Evolutionary conservation across 1,139 yeast species (phyloP).

Genomic region (Debaryomyces psychrophilus): DNA sequence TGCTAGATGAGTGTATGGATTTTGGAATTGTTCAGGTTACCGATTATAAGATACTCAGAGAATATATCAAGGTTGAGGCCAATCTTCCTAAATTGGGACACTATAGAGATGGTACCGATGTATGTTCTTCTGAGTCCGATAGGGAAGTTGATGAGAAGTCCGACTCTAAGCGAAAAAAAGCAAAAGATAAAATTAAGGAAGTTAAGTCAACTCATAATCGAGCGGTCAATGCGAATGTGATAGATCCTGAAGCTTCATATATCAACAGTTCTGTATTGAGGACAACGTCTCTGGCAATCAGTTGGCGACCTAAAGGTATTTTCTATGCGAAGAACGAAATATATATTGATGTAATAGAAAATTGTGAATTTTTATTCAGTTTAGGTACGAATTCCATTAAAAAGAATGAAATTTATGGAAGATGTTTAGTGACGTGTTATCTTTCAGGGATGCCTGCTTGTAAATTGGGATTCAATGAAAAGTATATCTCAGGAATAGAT

Average conservation of each 20-base stretch:
- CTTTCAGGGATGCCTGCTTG: constrained; percentile 53
- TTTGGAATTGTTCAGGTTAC: constrained; percentile 48
- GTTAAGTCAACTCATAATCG: constrained; percentile 46
- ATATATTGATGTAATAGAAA: constrained; percentile 46
- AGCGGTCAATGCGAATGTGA: constrained; percentile 38
- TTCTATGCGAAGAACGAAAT: constrained; percentile 52
- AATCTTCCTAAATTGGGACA: constrained; percentile 29
- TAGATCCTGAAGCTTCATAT: constrained; percentile 28
- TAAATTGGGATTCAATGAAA: constrained; percentile 47
- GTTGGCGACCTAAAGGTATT: constrained; percentile 54
- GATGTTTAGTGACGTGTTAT: constrained; percentile 43
- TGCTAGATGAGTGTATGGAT: constrained; percentile 51
- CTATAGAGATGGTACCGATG: constrained; percentile 12
- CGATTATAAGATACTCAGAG: constrained; percentile 48
- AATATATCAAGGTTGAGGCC: constrained; percentile 46
- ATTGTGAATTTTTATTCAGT: constrained; percentile 44
- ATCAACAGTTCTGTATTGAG: constrained; percentile 64
- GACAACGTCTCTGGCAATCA: constrained; percentile 45
- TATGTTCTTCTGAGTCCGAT: constrained; percentile 19
- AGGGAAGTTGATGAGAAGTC: constrained; percentile 16
- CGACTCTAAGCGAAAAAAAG: constrained; percentile 15
- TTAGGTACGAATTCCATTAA: constrained; percentile 32
- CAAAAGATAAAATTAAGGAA: constrained; percentile 21
- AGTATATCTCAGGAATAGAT: constrained; percentile 33
- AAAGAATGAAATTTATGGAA: constrained; percentile 42